Percentiles rank a stretch among this genome's conserved stretches.
phyloP scores from a whole-genome alignment of 1,284 basidiomycete species.

The Papiliotrema laurentii region DNA sequence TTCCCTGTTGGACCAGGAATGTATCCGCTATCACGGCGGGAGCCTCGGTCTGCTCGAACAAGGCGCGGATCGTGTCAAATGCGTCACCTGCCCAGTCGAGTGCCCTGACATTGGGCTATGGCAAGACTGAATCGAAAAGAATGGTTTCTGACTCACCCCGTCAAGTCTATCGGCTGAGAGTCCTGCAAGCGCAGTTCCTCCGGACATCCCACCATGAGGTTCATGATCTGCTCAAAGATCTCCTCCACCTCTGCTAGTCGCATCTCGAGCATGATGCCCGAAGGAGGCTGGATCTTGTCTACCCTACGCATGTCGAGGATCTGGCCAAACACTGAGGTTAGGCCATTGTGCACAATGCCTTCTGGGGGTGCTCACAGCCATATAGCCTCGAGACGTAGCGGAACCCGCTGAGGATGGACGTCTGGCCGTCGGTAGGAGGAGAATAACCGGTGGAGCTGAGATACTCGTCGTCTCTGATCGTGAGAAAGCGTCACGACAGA shows the following conservation, averaged over 20 bases:
- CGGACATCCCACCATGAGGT: slow-evolving; percentile 1
- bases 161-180: not conserved
- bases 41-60: not conserved
- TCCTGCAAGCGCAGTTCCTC: not conserved
- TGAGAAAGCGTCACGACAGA: not conserved
- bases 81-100: slow-evolving; percentile 1
- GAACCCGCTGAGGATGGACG: slow-evolving; percentile 1
- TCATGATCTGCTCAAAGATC: not conserved
- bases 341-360: not conserved
- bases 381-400: slow-evolving; percentile 2
- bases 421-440: not conserved
- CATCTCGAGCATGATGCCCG: not conserved
- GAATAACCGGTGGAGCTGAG: not conserved
- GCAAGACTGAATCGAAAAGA: not conserved
- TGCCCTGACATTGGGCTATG: not conserved
- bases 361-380: not conserved
- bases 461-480: not conserved
- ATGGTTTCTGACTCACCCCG: not conserved
- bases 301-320: not conserved
- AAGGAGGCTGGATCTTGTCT: not conserved
- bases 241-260: not conserved
- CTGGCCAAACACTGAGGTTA: not conserved
- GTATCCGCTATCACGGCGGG: not conserved
- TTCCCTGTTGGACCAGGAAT: slow-evolving; percentile 1
- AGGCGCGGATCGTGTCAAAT: not conserved